Evolutionary conservation across 2,329 filamentous ascomycete species (phyloP), one percentile per base, ranked within the genome.

Genomic region (Colletotrichum cuscutae): DNA sequence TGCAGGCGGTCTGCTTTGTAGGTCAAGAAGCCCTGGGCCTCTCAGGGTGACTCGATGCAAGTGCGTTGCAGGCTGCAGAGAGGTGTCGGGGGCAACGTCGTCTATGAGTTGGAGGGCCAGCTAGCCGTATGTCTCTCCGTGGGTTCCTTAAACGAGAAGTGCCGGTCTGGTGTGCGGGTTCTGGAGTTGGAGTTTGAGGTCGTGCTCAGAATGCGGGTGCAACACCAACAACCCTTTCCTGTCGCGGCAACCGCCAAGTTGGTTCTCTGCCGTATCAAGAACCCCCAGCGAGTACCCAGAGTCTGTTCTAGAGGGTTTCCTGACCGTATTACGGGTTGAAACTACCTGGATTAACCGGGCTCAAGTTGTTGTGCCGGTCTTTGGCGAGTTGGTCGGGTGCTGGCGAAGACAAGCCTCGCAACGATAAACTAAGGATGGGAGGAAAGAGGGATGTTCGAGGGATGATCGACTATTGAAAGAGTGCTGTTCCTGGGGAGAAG

Each of bases 1-100:
- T 77, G 80, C 80, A 79, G 81, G 78, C 78, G 77, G 77, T 75
- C 77, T 75, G 78, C 77, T 74, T 79, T 78, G 77, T 80, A 80
- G 79, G 79, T 80, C 78, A 80, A 78, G 66, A 78, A 76, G 79
- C 76, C 73, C 75, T 79, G 71, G 67, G 35, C 54, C 28, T 77
- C 78, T 77, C 78, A 79, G 77, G 74, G 77, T 79, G 77, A 78
- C 80, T 79, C 77, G 77, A 74, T 74, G 72, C 61, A 74, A 64
- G 68, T 73, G 72, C 57, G 69, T 68, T 71, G 73, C 65, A 75
- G 60, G 67, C 58, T 74, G 74, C 72, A 75, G 72, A 68, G 64
- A 66, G 53, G 66, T 79, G 58, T 64, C 79, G 78, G 76, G 75
- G 75, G 76, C 74, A 74, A 72, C 76, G 65, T 68, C 28, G 75